Conservation (phyloP, 1,284 basidiomycete genomes). For the Boletellus deceptivus region DNA sequence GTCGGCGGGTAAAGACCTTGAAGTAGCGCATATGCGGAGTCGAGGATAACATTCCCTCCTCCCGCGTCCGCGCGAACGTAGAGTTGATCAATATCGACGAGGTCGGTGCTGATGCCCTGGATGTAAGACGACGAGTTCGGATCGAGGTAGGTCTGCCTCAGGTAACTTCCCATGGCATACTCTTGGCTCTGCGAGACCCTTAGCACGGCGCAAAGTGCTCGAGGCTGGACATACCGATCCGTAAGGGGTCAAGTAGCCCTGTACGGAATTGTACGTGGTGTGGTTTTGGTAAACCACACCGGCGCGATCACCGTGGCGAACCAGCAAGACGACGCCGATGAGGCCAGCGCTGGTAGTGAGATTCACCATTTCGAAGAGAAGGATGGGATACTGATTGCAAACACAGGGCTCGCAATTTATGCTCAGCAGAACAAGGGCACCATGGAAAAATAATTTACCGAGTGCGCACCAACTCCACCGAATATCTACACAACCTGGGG, state of each 20-base stretch:
- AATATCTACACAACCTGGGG: no score
- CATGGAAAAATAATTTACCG: no score
- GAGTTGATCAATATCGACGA: slow-evolving; percentile 32
- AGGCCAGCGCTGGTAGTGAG: slow-evolving; percentile 26
- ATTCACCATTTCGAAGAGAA: slow-evolving; percentile 25
- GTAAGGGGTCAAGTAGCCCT: slow-evolving; percentile 25
- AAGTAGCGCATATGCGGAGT: slow-evolving; percentile 35
- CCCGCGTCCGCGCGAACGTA: slow-evolving; percentile 41
- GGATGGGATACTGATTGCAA: background rate
- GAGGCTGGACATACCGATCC: slow-evolving; percentile 35
- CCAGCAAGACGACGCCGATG: slow-evolving; percentile 36
- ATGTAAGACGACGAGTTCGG: slow-evolving; percentile 32
- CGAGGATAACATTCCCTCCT: slow-evolving; percentile 45
- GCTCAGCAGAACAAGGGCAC: no score
- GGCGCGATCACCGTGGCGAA: slow-evolving; percentile 46
- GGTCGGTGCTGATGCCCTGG: slow-evolving; percentile 34
- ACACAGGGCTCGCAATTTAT: no score
- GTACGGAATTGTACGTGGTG: slow-evolving; percentile 37
- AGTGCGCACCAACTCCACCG: no score
- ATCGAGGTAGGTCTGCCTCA: slow-evolving; percentile 40
- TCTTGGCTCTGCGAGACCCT: slow-evolving; percentile 31
- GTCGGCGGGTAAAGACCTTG: slow-evolving; percentile 50
- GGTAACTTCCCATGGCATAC: slow-evolving; percentile 40
- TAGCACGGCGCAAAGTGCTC: background rate
- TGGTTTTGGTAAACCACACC: slow-evolving; percentile 36